Conservation (phyloP, 1,139 yeast species). For the Taphrina confusa region DNA sequence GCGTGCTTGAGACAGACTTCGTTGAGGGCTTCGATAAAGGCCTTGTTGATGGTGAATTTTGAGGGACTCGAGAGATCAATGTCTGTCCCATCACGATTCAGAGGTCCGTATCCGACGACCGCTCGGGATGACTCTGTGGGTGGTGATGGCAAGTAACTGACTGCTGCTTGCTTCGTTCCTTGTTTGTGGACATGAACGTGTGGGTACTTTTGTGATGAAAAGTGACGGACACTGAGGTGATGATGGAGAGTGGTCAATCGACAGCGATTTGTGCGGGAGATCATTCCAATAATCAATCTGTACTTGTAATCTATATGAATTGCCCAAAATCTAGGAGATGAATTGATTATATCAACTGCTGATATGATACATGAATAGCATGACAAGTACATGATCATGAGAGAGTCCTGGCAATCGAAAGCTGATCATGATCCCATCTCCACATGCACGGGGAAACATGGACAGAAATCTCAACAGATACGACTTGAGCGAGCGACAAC, state of each 20-base stretch:
- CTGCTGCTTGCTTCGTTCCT: slow-evolving; percentile 14
- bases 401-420: no score
- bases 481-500: neutral
- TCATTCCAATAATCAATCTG: no score
- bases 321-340: no score
- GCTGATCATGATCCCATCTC: no score
- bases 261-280: no score
- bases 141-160: neutral
- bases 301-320: no score
- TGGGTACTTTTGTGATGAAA: slow-evolving; percentile 6
- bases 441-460: no score
- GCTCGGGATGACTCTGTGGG: slow-evolving; percentile 20
- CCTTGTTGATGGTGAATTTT: slow-evolving; percentile 7
- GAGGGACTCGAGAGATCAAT: slow-evolving; percentile 17
- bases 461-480: neutral
- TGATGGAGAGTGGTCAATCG: no score
- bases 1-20: slow-evolving; percentile 45
- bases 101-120: slow-evolving; percentile 21
- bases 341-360: no score
- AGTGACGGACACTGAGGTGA: no score
- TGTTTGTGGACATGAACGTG: slow-evolving; percentile 24
- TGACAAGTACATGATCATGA: no score
- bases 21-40: slow-evolving; percentile 43
- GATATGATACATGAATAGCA: no score
- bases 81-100: slow-evolving; percentile 12